Evolutionary conservation across 805 yeast species (phyloP).

Genomic region (Yarrowia deformans): DNA sequence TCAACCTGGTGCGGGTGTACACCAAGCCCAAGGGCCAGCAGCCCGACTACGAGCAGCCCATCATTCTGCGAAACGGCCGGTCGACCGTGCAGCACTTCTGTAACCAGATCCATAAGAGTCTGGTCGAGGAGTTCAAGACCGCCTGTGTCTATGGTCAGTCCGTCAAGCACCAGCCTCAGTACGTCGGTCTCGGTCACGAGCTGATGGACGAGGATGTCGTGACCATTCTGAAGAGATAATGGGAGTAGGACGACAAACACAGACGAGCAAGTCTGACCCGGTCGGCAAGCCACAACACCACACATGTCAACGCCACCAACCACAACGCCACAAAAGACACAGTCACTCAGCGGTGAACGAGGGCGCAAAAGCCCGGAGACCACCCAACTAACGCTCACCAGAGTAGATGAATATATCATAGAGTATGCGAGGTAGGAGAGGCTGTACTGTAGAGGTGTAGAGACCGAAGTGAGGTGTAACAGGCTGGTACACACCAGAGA

Average conservation of each 20-base stretch:
- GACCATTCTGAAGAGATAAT: conserved; percentile 80
- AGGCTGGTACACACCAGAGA: no score
- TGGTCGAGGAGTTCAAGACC: conserved; percentile 90
- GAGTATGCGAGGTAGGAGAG: no score
- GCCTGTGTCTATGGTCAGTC: conserved; percentile 92
- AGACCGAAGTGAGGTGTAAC: no score
- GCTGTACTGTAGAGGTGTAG: no score
- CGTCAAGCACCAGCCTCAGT: conserved; percentile 97
- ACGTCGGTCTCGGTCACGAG: conserved; percentile 84
- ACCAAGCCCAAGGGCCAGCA: conserved; percentile 94
- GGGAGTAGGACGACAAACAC: no score
- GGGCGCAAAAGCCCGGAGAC: no score
- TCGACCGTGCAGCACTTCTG: conserved; percentile 94
- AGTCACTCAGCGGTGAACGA: no score
- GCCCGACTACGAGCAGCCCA: conserved; percentile 96
- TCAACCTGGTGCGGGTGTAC: conserved; percentile 91
- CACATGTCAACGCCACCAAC: no score
- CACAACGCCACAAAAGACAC: background rate
- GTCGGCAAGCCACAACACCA: no score
- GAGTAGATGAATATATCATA: no score
- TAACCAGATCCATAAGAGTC: conserved; percentile 91
- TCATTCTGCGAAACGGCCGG: conserved; percentile 82
- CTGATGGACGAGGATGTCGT: conserved; percentile 97
- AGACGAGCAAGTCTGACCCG: no score
- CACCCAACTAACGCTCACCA: no score